A percentile compares a stretch with the other conserved stretches of the same genome.
Evolutionary conservation across 805 yeast genomes (phyloP).

Genomic region (Candida insectorum): DNA sequence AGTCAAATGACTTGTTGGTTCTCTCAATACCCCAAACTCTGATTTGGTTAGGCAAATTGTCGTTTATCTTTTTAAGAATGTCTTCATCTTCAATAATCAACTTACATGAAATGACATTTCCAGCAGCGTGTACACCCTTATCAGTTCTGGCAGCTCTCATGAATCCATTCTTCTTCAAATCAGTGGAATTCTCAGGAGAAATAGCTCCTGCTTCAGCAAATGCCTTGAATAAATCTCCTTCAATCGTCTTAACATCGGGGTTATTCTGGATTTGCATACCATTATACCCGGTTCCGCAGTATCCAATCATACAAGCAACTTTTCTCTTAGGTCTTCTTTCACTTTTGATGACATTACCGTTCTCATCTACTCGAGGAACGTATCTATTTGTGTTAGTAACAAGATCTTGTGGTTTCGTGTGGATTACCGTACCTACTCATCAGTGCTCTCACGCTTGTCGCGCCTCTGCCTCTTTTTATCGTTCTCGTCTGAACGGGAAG

Average conservation of each 20-base stretch:
- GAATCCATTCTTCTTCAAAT: slow-evolving; percentile 82
- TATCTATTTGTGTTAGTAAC: slow-evolving; percentile 23
- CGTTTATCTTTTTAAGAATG: slow-evolving; percentile 69
- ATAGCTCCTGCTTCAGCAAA: slow-evolving; percentile 85
- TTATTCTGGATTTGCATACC: slow-evolving; percentile 85
- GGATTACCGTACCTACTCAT: slow-evolving; percentile 56
- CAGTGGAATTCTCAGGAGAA: slow-evolving; percentile 81
- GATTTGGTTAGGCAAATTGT: slow-evolving; percentile 75
- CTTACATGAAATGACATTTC: slow-evolving; percentile 82
- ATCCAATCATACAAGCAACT: slow-evolving; percentile 87
- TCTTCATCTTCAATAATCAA: slow-evolving; percentile 80
- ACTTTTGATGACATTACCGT: slow-evolving; percentile 55
- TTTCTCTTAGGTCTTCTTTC: slow-evolving; percentile 82
- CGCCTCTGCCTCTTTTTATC: slow-evolving; percentile 12
- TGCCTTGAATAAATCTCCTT: slow-evolving; percentile 82
- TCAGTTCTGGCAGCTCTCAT: slow-evolving; percentile 88
- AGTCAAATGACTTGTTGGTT: slow-evolving; percentile 87
- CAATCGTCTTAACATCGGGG: slow-evolving; percentile 86
- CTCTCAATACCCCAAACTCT: slow-evolving; percentile 92
- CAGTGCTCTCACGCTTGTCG: slow-evolving; percentile 24
- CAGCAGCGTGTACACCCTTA: slow-evolving; percentile 98
- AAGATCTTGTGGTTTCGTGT: not conserved
- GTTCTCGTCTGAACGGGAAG: not conserved
- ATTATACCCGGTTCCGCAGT: slow-evolving; percentile 94
- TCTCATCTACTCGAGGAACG: slow-evolving; percentile 50